A percentile compares a stretch with the other conserved stretches of the same genome.
Evolutionary conservation across 768 basidiomycete species (phyloP).

Genomic region (Wakefieldia striispora): DNA sequence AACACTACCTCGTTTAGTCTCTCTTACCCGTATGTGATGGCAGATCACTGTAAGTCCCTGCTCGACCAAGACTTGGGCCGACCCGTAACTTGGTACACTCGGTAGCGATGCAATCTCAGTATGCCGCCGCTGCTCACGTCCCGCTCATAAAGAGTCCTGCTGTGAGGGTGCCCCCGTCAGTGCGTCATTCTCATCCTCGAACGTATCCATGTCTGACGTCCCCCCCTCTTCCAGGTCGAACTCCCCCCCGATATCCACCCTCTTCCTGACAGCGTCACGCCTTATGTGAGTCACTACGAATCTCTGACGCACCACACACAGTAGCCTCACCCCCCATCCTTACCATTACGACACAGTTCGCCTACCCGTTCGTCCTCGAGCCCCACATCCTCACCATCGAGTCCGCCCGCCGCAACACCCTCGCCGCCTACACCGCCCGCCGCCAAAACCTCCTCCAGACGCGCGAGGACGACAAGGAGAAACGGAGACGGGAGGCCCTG

Average conservation of each 20-base stretch:
- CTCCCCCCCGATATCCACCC: slow-evolving; percentile 93
- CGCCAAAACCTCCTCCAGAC: slow-evolving; percentile 69
- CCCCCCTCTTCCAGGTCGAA: slow-evolving; percentile 58
- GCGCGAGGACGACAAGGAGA: slow-evolving; percentile 77
- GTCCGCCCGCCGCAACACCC: slow-evolving; percentile 64
- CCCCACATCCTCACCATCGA: slow-evolving; percentile 77
- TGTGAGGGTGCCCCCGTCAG: slow-evolving; percentile 79
- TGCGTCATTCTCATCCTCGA: slow-evolving; percentile 31
- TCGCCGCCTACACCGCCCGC: slow-evolving; percentile 62
- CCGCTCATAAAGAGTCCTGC: slow-evolving; percentile 93
- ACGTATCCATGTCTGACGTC: background rate
- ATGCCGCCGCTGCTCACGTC: slow-evolving; percentile 69
- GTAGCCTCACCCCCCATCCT: slow-evolving; percentile 59
- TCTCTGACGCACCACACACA: slow-evolving; percentile 2
- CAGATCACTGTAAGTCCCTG: slow-evolving; percentile 21
- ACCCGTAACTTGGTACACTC: background rate
- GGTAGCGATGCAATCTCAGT: slow-evolving; percentile 54
- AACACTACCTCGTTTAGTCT: background rate
- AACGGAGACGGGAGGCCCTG: slow-evolving; percentile 59
- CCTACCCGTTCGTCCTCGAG: slow-evolving; percentile 94
- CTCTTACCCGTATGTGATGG: slow-evolving; percentile 7
- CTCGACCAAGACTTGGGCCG: background rate
- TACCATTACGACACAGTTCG: slow-evolving; percentile 74
- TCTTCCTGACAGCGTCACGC: slow-evolving; percentile 82
- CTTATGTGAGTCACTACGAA: slow-evolving; percentile 63